Evolutionary conservation across 116 monocot genomes (phyloP).

Genomic region (Dioscorea cayenensis): DNA sequence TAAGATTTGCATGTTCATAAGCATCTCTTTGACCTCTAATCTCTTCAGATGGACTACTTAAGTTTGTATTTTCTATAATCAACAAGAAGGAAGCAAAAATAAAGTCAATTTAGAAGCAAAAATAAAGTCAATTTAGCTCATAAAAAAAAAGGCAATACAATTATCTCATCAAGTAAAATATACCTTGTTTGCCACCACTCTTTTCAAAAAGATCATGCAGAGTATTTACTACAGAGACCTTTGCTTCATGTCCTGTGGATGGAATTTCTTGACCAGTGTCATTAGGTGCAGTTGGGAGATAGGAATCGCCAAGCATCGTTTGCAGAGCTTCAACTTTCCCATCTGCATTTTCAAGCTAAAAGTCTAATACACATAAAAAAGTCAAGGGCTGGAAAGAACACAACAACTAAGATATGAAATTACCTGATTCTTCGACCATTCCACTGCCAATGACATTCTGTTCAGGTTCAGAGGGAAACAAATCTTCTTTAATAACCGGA

Average conservation of each 20-base stretch:
- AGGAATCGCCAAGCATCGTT: neutral
- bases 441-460: conserved; percentile 11
- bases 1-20: conserved; percentile 11
- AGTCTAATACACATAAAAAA: neutral
- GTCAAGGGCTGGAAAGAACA: neutral
- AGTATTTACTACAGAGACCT: conserved; percentile 17
- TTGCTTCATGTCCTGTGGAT: conserved; percentile 8
- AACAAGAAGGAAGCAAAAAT: conserved; percentile 13
- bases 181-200: conserved; percentile 28
- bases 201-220: conserved; percentile 17
- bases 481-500: conserved; percentile 13
- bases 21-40: conserved; percentile 2
- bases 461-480: conserved; percentile 8
- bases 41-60: conserved; percentile 8
- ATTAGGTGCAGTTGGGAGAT: neutral
- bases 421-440: conserved; percentile 44
- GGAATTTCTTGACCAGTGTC: conserved; percentile 10
- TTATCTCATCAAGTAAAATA: neutral
- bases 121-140: neutral
- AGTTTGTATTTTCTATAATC: conserved; percentile 22
- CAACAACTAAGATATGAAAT: neutral
- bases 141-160: neutral
- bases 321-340: neutral
- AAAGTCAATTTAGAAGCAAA: neutral
- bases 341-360: neutral